Evolutionary conservation across 108 stramenopile species (phyloP), one percentile per base, ranked within the genome.

Genomic region (Epithemia pelagica): DNA sequence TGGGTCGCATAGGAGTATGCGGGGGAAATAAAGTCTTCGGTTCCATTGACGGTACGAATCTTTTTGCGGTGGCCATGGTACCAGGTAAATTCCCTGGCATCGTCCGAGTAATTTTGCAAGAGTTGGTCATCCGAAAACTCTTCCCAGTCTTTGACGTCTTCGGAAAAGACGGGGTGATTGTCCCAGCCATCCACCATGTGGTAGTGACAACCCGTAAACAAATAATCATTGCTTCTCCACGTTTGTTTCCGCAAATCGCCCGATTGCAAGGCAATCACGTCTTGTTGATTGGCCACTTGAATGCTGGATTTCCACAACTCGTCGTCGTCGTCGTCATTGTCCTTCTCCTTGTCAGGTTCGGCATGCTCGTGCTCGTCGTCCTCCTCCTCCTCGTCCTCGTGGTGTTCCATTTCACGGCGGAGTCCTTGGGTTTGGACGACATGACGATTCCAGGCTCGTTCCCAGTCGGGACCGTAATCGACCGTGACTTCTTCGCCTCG

Each of bases 401-500:
- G n/a, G n/a, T n/a, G n/a, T n/a, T n/a, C n/a, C n/a, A n/a, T n/a
- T n/a, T n/a, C n/a, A n/a, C n/a, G n/a, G n/a, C n/a, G n/a, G n/a
- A n/a, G n/a, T n/a, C n/a, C n/a, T n/a, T n/a, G n/a, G n/a, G n/a
- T n/a, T 1, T 32, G 37, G n/a, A 24, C 32, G 21, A 78, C 66
- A 46, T 87, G 86, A 2, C 80, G 56, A 58, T 78, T 69, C 82
- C 81, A 87, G 19, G 86, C 86, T 15, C 46, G 28, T 70, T 87
- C 78, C 82, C 82, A 87, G 32, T 68, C 76, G 30, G 54, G 61
- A 29, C 86, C 86, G 58, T 87, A 87, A 54, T 87, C 72, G 24
- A 87, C 75, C 22, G 83, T 77, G 31, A 87, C 75, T 68, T 81
- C 80, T 59, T 81, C 80, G 0, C 80, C 88, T 65, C 77, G 73